phyloP scores from a whole-genome alignment of 2,329 filamentous ascomycete species.

The Periconia sp. region DNA sequence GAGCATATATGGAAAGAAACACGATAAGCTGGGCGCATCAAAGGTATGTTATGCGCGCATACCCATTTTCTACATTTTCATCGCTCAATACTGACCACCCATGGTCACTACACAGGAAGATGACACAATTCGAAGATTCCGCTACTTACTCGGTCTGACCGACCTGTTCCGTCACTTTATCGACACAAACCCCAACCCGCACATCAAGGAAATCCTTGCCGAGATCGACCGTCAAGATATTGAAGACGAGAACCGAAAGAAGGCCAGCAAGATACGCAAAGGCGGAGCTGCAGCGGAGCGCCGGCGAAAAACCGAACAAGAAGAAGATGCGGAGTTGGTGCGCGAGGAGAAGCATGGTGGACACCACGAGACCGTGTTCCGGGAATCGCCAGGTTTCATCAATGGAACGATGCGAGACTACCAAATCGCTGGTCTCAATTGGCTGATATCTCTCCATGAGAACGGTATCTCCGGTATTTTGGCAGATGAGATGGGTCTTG shows the following conservation, averaged over 20 bases:
- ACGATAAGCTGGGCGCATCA: slow-evolving; percentile 85
- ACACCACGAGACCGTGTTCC: slow-evolving; percentile 78
- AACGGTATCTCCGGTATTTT: slow-evolving; percentile 98
- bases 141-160: slow-evolving; percentile 90
- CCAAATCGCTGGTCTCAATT: slow-evolving; percentile 92
- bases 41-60: slow-evolving; percentile 62
- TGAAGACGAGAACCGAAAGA: slow-evolving; percentile 66
- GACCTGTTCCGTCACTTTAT: slow-evolving; percentile 99
- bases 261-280: slow-evolving; percentile 76
- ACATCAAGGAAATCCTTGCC: slow-evolving; percentile 88
- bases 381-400: slow-evolving; percentile 90
- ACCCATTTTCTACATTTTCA: not conserved
- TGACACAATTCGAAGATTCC: slow-evolving; percentile 90
- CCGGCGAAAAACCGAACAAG: slow-evolving; percentile 88
- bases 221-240: slow-evolving; percentile 94
- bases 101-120: slow-evolving; percentile 66
- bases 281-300: slow-evolving; percentile 80
- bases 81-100: not conserved
- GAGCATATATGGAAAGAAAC: slow-evolving; percentile 92
- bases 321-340: slow-evolving; percentile 88
- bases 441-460: slow-evolving; percentile 95
- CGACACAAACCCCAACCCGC: slow-evolving; percentile 93
- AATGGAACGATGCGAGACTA: slow-evolving; percentile 92
- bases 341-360: slow-evolving; percentile 87
- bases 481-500: slow-evolving; percentile 97